Conservation (phyloP, 2,329 filamentous ascomycete species). For the Claviceps pazoutovae region DNA sequence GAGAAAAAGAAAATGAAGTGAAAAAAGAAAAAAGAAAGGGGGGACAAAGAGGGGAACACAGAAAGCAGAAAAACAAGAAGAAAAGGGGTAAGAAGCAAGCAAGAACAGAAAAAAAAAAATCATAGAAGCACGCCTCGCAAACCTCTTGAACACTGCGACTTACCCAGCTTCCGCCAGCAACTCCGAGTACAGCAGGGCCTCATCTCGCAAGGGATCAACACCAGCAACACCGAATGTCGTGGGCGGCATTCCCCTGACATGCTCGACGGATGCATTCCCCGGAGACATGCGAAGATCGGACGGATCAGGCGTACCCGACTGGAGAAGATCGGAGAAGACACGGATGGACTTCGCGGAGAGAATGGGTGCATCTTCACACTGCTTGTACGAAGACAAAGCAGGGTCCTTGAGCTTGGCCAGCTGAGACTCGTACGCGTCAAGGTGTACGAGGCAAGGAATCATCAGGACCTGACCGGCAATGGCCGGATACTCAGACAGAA, state of each 20-base stretch:
- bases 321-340: not conserved
- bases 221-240: not conserved
- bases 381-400: not conserved
- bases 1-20: no score
- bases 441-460: not conserved
- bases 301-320: not conserved
- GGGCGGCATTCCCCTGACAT: not conserved
- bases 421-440: not conserved
- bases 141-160: not conserved
- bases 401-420: not conserved
- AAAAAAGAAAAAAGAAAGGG: not conserved
- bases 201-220: not conserved
- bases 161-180: not conserved
- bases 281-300: not conserved
- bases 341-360: not conserved
- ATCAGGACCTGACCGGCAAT: not conserved
- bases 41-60: not conserved
- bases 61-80: no score
- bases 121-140: no score
- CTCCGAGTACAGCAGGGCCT: not conserved
- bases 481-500: not conserved
- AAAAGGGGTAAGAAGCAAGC: no score
- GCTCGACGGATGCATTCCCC: not conserved
- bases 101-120: no score
- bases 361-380: not conserved